Evolutionary conservation across 495 filamentous ascomycete genomes (phyloP), one percentile per base, ranked within the genome.

Genomic region (Alectoria sarmentosa): DNA sequence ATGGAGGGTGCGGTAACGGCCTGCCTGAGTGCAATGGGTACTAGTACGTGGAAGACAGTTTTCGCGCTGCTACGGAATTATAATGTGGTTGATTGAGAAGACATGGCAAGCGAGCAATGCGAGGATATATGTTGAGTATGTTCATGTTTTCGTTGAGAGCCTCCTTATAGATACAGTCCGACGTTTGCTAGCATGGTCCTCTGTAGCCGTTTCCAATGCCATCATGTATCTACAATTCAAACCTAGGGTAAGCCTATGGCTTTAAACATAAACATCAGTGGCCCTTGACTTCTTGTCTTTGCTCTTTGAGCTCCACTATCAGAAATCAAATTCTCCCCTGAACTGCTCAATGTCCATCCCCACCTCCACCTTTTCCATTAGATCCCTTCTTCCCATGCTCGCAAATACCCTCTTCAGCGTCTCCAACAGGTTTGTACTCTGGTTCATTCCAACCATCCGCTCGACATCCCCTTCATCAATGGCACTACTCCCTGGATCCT

Each of bases 361-460:
- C 5, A 87, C 82, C 48, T 88, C 85, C 10, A 98, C 94, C 79
- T 84, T 80, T 67, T 97, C 93, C 6, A 88, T 86, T 73, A 98
- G 72, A 78, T 98, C 94, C 56, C 90, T 79, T 60, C 94, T 75
- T 0, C 87, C 88, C 94, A 98, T 98, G 81, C 94, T 91, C 38
- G 84, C 89, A 74, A 98, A 98, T 11, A 98, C 95, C 63, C 95
- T 80, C 58, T 92, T 80, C 60, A 98, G 76, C 7, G 94, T 98
- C 74, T 98, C 94, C 71, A 94, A 92, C 60, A 98, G 76, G 73
- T 96, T 98, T 44, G 93, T 96, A 79, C 91, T 96, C 72, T 95
- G 86, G 76, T 98, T 98, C 79, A 96, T 91, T 62, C 79, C 79
- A 52, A 91, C 84, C 87, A 96, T 88, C 57, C 87, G 79, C 68